These are phyloP conservation scores for Colletotrichum sidae DNA, from an alignment of 2,329 filamentous ascomycete species.

Conservation along the genomic window DNA sequence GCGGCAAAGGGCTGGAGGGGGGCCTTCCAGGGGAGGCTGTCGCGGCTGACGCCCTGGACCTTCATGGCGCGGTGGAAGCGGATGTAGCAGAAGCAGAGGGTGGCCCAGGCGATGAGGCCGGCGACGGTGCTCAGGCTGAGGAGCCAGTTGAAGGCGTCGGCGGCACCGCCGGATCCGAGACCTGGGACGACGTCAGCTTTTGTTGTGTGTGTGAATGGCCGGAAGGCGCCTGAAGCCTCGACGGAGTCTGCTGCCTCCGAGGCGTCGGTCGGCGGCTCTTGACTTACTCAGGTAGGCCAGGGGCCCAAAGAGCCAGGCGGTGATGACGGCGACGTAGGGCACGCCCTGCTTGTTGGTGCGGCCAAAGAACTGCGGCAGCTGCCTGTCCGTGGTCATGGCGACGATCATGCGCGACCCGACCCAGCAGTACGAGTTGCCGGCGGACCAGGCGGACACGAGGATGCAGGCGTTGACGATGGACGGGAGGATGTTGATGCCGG, in stretches of 20 bases:
- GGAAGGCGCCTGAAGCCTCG: conserved; percentile 46
- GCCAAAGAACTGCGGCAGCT: conserved; percentile 50
- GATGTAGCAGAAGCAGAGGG: conserved; percentile 56
- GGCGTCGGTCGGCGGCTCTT: conserved; percentile 60
- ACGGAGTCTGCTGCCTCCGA: conserved; percentile 39
- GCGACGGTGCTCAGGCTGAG: conserved; percentile 58
- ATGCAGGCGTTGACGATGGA: conserved; percentile 62
- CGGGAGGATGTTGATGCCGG: conserved; percentile 52
- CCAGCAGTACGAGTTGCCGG: conserved; percentile 56
- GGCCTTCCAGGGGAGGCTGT: conserved; percentile 55
- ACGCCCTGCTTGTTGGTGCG: conserved; percentile 53
- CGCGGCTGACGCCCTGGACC: conserved; percentile 48
- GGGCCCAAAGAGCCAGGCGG: conserved; percentile 51
- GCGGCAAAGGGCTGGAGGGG: conserved; percentile 57
- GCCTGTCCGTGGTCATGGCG: conserved; percentile 43
- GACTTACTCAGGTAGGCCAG: conserved; percentile 57
- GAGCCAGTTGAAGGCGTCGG: conserved; percentile 59
- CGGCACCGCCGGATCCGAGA: conserved; percentile 57
- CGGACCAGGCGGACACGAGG: conserved; percentile 58
- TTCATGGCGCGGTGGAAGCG: conserved; percentile 56
- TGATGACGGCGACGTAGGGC: conserved; percentile 55
- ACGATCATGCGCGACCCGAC: conserved; percentile 56
- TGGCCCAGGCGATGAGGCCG: conserved; percentile 56
- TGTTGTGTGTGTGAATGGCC: conserved; percentile 40
- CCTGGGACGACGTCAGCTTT: conserved; percentile 55